These are phyloP conservation scores for Leptographium wingfieldii DNA, from an alignment of 2,329 filamentous ascomycete species.

Conservation along the genomic window DNA sequence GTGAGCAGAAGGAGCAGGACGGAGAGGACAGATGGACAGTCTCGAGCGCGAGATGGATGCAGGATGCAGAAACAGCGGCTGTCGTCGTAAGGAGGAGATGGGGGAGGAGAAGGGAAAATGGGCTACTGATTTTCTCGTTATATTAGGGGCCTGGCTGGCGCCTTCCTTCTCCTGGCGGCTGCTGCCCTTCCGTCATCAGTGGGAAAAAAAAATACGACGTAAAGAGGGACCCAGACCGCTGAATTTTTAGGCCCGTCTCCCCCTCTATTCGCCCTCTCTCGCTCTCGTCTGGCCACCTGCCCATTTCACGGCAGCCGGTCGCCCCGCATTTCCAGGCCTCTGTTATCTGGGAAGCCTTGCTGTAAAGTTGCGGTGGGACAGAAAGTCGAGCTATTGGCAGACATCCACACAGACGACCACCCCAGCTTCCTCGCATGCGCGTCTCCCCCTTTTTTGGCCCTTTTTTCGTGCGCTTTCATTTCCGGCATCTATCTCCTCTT, in stretches of 20 bases:
- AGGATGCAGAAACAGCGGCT: neutral
- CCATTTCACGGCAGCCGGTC: neutral
- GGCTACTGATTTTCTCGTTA: neutral
- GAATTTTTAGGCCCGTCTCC: neutral
- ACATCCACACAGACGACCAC: neutral
- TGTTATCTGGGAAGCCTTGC: neutral
- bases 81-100: no score
- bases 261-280: neutral
- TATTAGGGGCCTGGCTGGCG: neutral
- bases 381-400: neutral
- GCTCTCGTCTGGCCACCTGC: neutral
- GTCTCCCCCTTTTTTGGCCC: neutral
- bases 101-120: neutral
- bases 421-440: neutral
- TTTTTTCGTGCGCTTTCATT: neutral
- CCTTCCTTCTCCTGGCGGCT: neutral
- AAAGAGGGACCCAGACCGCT: neutral
- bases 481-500: neutral
- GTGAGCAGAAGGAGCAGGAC: neutral
- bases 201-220: neutral
- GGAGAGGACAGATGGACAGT: neutral
- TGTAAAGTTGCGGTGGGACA: neutral
- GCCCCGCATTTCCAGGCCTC: neutral
- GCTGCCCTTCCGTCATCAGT: neutral
- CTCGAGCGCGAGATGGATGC: no score